Percentiles rank a stretch among this genome's conserved stretches.
Evolutionary conservation across 257 asterid species (phyloP).

Genomic region (Fraxinus excelsior): DNA sequence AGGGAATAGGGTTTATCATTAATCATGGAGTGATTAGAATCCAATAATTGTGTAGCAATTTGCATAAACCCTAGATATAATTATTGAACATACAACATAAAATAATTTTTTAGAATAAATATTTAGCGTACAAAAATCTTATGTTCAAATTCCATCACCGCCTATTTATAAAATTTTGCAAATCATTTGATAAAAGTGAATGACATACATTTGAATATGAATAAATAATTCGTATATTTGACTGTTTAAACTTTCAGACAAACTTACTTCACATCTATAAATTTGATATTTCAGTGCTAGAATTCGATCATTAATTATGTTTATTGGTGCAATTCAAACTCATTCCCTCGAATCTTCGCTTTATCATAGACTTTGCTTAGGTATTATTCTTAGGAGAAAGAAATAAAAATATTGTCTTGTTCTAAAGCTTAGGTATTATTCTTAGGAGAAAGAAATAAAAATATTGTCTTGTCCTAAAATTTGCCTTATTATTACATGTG

Average conservation of each 20-base stretch:
- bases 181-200: too few relatives aligned
- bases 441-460: background rate
- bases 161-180: background rate
- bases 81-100: background rate
- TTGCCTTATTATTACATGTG: background rate
- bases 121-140: background rate
- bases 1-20: background rate
- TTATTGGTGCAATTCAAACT: constrained; percentile 4
- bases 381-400: background rate
- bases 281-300: background rate
- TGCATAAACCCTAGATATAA: background rate
- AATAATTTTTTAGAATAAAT: too few relatives aligned
- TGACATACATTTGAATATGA: too few relatives aligned
- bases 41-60: background rate
- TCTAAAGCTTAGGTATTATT: too few relatives aligned
- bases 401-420: background rate
- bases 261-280: too few relatives aligned
- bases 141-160: background rate
- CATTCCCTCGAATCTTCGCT: constrained; percentile 22
- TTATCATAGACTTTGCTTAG: background rate
- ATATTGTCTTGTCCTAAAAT: background rate
- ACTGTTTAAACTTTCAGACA: too few relatives aligned
- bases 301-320: too few relatives aligned
- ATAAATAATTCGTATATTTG: too few relatives aligned
- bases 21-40: background rate